phyloP scores from a whole-genome alignment of 2,329 filamentous ascomycete species.

The Mycosphaerella sp. region DNA sequence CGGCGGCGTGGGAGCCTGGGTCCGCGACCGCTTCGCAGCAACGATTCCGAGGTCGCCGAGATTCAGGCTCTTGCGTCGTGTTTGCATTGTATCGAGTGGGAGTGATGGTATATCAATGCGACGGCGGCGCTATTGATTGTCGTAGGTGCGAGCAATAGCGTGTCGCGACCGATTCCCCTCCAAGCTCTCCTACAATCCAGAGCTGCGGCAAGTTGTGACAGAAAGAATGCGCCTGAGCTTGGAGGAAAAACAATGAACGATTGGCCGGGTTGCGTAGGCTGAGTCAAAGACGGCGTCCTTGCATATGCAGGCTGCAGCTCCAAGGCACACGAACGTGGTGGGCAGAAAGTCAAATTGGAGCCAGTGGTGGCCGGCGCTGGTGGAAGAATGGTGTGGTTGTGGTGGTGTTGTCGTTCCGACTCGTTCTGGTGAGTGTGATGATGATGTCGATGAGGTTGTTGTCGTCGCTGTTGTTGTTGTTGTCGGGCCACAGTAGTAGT shows the following conservation, averaged over 20 bases:
- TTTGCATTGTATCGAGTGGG: conserved; percentile 61
- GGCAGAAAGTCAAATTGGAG: neutral
- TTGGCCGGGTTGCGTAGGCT: conserved; percentile 12
- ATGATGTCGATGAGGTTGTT: neutral
- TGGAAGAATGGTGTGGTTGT: neutral
- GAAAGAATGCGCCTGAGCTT: conserved; percentile 5
- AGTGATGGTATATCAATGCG: conserved; percentile 4
- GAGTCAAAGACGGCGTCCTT: conserved; percentile 6
- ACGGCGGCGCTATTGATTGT: neutral
- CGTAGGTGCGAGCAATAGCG: conserved; percentile 1
- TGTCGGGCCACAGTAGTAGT: too few species aligned
- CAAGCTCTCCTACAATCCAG: conserved; percentile 4
- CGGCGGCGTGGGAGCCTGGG: conserved; percentile 49
- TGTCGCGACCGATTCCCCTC: neutral
- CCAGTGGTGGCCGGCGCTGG: neutral
- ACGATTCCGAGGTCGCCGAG: conserved; percentile 90
- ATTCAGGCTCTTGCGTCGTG: conserved; percentile 90
- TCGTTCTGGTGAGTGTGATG: neutral
- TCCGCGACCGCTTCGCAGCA: conserved; percentile 51
- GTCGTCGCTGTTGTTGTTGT: neutral
- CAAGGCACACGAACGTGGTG: conserved; percentile 10
- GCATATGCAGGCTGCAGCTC: conserved; percentile 12
- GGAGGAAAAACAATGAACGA: conserved; percentile 2
- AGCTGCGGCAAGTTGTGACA: conserved; percentile 4
- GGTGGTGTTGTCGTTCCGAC: neutral